Evolutionary conservation across 1,284 basidiomycete species (phyloP), one percentile per base, ranked within the genome.

Genomic region (Ceratobasidium sp.): DNA sequence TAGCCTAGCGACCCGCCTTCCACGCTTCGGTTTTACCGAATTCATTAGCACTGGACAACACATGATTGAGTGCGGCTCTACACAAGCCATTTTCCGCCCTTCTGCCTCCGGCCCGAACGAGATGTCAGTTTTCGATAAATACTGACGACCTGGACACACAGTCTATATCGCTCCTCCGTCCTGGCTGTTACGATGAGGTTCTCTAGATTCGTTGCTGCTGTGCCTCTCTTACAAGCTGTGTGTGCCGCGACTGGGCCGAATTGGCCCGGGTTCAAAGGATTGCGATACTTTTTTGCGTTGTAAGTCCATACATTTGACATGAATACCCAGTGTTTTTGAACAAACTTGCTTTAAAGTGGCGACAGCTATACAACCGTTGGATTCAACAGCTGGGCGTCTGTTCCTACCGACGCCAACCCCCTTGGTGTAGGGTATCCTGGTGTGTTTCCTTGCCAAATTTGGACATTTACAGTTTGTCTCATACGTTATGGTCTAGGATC

Each of bases 231-330:
- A 5, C 62, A 67, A 16, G 48, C 23, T 39, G 62, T 23, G 3
- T 67, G 28, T 67, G 62, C 48, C 5, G 50, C 30, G 16, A 55
- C 34, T 30, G 62, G 62, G 21, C 62, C 62, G 16, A 52, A 55
- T 28, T 67, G 62, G 62, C 62, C 62, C 1, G 62, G 62, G 23
- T 67, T 53, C 62, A 55, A 67, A 28, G 50, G 50, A 8, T 53
- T 67, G 16, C 48, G 62, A n/a, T 67, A 67, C 43, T 55, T 67
- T 18, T 67, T 67, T 36, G 62, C 62, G 1, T 67, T 67, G 62
- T 67, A n/a, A 67, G 62, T 50, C 14, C 8, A 14, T 23, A 16
- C 28, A 8, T 8, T 26, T 26, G 14, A 3, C 6, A 5, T 39
- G n/a, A n/a, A 52, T 21, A n/a, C 6, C 21, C 23, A 23, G 18